A percentile compares a stretch with the other conserved stretches of the same genome.
These are phyloP conservation scores for Dendrobium chrysotoxum DNA, from an alignment of 106 monocot species.

Conservation along the genomic window DNA sequence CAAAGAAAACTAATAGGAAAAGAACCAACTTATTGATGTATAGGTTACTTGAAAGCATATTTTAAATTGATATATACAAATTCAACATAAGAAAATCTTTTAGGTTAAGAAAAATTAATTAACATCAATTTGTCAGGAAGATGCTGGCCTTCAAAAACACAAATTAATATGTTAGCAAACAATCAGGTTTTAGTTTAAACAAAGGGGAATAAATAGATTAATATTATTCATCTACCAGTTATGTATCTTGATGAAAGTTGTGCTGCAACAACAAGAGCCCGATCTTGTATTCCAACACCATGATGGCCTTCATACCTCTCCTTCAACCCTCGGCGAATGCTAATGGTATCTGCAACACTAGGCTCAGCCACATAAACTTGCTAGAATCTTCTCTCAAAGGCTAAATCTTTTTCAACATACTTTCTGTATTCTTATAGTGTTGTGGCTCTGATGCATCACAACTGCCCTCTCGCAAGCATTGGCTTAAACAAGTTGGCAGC, in stretches of 20 bases:
- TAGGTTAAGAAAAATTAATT: too few species aligned
- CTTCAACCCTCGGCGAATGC: constrained; percentile 54
- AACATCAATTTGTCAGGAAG: constrained; percentile 94
- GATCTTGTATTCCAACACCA: constrained; percentile 59
- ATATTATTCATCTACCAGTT: constrained; percentile 24
- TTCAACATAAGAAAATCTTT: too few species aligned
- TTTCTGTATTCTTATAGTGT: constrained; percentile 65
- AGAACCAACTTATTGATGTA: too few species aligned
- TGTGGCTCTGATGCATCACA: constrained; percentile 60
- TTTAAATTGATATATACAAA: too few species aligned
- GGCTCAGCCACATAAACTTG: constrained; percentile 64
- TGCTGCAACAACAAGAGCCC: constrained; percentile 61
- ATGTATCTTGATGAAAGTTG: constrained; percentile 57
- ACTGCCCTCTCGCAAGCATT: constrained; percentile 59
- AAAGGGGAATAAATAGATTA: neutral
- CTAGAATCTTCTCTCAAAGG: constrained; percentile 49
- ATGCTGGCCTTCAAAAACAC: constrained; percentile 46
- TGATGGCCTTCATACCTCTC: constrained; percentile 67
- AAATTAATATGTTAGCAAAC: neutral
- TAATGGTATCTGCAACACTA: constrained; percentile 42
- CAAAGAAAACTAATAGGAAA: too few species aligned
- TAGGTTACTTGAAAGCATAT: too few species aligned
- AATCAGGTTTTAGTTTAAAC: neutral
- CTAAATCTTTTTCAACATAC: constrained; percentile 64
- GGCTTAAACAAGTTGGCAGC: constrained; percentile 64